Evolutionary conservation across 1,284 basidiomycete genomes (phyloP).

Genomic region (Cystobasidium slooffiae): DNA sequence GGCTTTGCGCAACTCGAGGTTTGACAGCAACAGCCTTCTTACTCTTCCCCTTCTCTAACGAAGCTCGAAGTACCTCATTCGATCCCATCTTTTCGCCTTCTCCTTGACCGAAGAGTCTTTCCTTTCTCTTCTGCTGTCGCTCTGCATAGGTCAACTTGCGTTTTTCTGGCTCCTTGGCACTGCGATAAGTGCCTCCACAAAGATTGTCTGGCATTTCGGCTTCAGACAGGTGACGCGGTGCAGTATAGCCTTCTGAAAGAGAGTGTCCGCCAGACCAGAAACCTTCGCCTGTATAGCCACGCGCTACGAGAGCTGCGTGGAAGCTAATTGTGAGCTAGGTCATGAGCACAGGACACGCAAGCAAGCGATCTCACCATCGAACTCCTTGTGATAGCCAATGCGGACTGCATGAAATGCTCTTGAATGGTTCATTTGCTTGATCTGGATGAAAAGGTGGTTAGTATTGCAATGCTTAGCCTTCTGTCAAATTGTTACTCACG

Average conservation of each 20-base stretch:
- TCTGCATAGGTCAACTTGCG: slow-evolving; percentile 40
- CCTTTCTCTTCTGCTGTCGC: slow-evolving; percentile 35
- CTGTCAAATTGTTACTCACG: not conserved
- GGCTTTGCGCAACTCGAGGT: slow-evolving; percentile 39
- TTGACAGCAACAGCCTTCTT: slow-evolving; percentile 31
- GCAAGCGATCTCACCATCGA: slow-evolving; percentile 20
- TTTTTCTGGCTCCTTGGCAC: slow-evolving; percentile 23
- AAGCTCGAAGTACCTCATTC: slow-evolving; percentile 12
- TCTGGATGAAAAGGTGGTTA: slow-evolving; percentile 6
- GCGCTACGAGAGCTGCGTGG: slow-evolving; percentile 19
- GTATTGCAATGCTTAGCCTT: not conserved
- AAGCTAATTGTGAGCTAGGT: not conserved
- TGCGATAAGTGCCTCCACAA: slow-evolving; percentile 37
- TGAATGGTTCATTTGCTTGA: slow-evolving; percentile 44
- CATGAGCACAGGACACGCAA: not conserved
- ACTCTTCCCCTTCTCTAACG: slow-evolving; percentile 38
- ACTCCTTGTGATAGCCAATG: slow-evolving; percentile 36
- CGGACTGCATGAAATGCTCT: slow-evolving; percentile 37
- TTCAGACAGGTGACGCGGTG: slow-evolving; percentile 24
- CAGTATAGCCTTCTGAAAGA: slow-evolving; percentile 31
- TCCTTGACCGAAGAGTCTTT: slow-evolving; percentile 33
- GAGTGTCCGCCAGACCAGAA: slow-evolving; percentile 38
- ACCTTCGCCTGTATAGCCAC: slow-evolving; percentile 38
- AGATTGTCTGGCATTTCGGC: slow-evolving; percentile 35
- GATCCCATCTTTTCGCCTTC: slow-evolving; percentile 30